Conservation (phyloP, 805 yeast species). For the Wickerhamiella slavikovae region DNA sequence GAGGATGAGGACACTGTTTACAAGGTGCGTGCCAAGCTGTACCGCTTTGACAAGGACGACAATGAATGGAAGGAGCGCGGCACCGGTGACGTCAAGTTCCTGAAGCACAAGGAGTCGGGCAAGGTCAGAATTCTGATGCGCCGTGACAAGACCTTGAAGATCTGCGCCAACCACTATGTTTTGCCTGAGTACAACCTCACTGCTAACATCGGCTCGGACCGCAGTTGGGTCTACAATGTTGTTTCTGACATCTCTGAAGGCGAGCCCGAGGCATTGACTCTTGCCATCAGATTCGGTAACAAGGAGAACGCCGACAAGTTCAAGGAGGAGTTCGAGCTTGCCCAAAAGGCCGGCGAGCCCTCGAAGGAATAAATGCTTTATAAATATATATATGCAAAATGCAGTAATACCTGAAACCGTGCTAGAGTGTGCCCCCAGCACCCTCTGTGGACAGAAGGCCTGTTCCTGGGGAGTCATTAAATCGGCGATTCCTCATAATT, state of each 20-base stretch:
- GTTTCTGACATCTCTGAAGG: conserved; percentile 93
- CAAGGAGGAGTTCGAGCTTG: conserved; percentile 77
- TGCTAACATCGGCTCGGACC: conserved; percentile 90
- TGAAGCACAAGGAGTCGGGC: conserved; percentile 63
- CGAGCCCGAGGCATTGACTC: conserved; percentile 83
- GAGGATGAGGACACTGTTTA: conserved; percentile 66
- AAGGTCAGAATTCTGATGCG: conserved; percentile 92
- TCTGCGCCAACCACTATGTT: conserved; percentile 89
- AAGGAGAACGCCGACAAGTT: conserved; percentile 68
- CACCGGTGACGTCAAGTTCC: conserved; percentile 91
- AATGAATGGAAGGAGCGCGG: conserved; percentile 99
- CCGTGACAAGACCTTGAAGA: conserved; percentile 95
- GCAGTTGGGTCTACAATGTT: conserved; percentile 95
- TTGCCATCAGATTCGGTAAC: conserved; percentile 75
- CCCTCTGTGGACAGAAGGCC: too few relatives aligned
- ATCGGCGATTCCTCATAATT: too few relatives aligned
- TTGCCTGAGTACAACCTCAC: conserved; percentile 57
- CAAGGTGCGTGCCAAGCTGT: conserved; percentile 87
- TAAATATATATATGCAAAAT: background rate
- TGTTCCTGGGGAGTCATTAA: too few relatives aligned
- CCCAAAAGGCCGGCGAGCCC: conserved; percentile 51
- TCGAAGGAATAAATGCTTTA: conserved; percentile 10
- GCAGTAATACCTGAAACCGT: background rate
- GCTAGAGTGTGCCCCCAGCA: too few relatives aligned
- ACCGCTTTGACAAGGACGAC: conserved; percentile 39